Evolutionary conservation across 208 protist genomes (phyloP).

Genomic region (Trypanosoma vivax): DNA sequence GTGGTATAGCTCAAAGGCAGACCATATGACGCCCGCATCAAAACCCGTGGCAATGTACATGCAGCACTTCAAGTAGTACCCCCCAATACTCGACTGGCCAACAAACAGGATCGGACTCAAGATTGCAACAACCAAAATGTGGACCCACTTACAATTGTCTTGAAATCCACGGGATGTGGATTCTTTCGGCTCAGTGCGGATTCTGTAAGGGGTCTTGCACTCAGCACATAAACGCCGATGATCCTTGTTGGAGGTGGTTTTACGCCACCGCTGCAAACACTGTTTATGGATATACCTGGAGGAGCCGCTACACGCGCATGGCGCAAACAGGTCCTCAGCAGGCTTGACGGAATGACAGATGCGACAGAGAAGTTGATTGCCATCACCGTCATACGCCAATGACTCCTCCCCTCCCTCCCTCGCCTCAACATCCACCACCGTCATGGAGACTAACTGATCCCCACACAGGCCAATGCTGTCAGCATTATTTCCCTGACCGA

Average conservation of each 20-base stretch:
- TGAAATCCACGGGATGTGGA: too few species aligned
- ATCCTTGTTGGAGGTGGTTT: slow-evolving; percentile 18
- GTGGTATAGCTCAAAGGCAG: slow-evolving; percentile 14
- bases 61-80: slow-evolving; percentile 21
- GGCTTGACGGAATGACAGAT: slow-evolving; percentile 62
- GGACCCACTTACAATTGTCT: too few species aligned
- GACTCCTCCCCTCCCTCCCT: not conserved
- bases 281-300: slow-evolving; percentile 67
- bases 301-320: slow-evolving; percentile 69
- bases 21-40: slow-evolving; percentile 23
- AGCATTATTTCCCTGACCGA: not conserved
- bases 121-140: too few species aligned
- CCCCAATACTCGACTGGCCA: slow-evolving; percentile 10
- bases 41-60: slow-evolving; percentile 17
- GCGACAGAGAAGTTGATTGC: slow-evolving; percentile 55
- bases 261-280: slow-evolving; percentile 76
- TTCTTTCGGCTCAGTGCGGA: slow-evolving; percentile 10
- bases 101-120: slow-evolving; percentile 3
- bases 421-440: not conserved
- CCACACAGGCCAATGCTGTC: not conserved
- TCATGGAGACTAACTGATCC: too few species aligned
- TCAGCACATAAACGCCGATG: slow-evolving; percentile 22
- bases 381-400: slow-evolving; percentile 29
- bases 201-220: slow-evolving; percentile 25
- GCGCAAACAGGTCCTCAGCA: slow-evolving; percentile 53